phyloP scores from a whole-genome alignment of 106 monocot species.

The Platanthera zijinensis region DNA sequence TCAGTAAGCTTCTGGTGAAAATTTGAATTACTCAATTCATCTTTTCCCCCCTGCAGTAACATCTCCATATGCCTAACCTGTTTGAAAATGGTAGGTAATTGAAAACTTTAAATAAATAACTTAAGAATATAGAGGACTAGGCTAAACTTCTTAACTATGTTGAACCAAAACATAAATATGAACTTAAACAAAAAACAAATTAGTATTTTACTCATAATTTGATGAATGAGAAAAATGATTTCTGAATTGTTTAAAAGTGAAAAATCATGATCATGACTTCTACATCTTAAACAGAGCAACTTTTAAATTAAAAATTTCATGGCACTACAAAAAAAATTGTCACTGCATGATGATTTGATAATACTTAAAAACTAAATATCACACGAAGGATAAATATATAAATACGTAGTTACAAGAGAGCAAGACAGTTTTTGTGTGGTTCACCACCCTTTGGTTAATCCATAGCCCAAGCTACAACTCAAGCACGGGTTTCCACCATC shows the following conservation, averaged over 20 bases:
- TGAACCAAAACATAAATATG: background rate
- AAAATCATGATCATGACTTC: background rate
- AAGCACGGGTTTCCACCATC: no score
- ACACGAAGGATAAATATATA: no score
- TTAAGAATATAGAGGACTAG: background rate
- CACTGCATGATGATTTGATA: no score
- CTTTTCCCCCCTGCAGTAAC: background rate
- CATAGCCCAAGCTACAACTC: no score
- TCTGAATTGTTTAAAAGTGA: background rate
- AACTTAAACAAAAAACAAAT: background rate
- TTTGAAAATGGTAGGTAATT: background rate
- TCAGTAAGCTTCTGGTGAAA: slow-evolving; percentile 9
- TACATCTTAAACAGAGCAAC: no score
- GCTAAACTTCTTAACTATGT: background rate
- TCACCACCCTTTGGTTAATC: no score
- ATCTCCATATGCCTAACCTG: slow-evolving; percentile 1
- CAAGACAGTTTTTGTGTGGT: no score
- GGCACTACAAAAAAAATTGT: no score
- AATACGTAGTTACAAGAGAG: no score
- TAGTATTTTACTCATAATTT: background rate
- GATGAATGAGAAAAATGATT: background rate
- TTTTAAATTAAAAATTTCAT: no score
- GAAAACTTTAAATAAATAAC: background rate
- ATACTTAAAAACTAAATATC: no score
- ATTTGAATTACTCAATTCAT: slow-evolving; percentile 6